Conservation (phyloP, 2,329 filamentous ascomycete genomes). For the Cryphonectria nitschkei region DNA sequence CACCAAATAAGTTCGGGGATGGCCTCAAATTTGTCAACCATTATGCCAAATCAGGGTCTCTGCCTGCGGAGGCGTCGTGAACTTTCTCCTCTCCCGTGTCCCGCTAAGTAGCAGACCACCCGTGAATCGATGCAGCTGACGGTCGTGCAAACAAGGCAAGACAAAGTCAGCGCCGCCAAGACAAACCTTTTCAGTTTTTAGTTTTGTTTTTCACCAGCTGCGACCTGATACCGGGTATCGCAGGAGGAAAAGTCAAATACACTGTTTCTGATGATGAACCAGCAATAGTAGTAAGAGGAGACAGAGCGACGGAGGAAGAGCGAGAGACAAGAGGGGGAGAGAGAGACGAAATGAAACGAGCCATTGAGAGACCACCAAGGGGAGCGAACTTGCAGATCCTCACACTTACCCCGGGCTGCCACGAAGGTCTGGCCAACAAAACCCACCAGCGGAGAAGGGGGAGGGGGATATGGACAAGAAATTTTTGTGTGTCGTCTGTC, state of each 20-base stretch:
- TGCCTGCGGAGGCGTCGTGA: background rate
- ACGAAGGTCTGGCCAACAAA: background rate
- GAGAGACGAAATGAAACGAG: background rate
- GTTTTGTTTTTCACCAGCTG: background rate
- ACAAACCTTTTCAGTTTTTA: background rate
- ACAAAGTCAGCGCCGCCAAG: background rate
- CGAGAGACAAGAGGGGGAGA: background rate
- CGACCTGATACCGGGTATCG: background rate
- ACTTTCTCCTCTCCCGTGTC: background rate
- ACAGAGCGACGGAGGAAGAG: background rate
- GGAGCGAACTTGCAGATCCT: slow-evolving; percentile 12
- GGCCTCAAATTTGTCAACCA: slow-evolving; percentile 16
- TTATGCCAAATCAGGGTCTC: slow-evolving; percentile 8
- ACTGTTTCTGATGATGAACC: background rate
- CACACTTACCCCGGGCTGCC: slow-evolving; percentile 2
- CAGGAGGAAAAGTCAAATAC: background rate
- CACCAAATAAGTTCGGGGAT: slow-evolving; percentile 18
- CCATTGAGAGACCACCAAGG: background rate
- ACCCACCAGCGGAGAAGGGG: background rate
- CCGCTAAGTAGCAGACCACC: background rate
- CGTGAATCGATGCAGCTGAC: slow-evolving; percentile 3
- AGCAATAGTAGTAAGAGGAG: background rate
- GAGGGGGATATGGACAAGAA: background rate
- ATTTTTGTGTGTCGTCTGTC: background rate
- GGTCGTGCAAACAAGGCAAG: background rate